A percentile compares a stretch with the other conserved stretches of the same genome.
Conservation (phyloP, 345 rosid species). For the Turnera subulata region DNA sequence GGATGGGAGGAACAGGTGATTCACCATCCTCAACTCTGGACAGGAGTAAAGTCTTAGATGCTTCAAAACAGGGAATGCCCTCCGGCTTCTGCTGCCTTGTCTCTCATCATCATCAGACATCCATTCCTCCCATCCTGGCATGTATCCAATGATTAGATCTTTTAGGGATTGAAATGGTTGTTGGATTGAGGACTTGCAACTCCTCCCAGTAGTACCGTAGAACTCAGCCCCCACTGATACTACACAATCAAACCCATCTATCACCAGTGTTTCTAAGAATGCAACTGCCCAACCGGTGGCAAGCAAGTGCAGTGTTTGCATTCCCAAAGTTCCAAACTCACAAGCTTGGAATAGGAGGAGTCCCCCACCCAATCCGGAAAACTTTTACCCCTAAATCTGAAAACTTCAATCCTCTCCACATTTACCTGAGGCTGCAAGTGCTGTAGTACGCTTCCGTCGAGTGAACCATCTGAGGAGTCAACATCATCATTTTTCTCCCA, state of each 20-base stretch:
- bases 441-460: neutral
- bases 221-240: neutral
- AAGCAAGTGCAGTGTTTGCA: slow-evolving; percentile 4
- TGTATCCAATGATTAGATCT: neutral
- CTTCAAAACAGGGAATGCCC: slow-evolving; percentile 3
- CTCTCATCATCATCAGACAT: neutral
- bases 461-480: neutral
- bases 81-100: too few species aligned
- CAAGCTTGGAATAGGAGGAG: neutral
- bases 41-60: slow-evolving; percentile 5
- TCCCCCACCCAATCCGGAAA: slow-evolving; percentile 9
- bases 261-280: neutral
- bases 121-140: slow-evolving; percentile 7
- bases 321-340: neutral
- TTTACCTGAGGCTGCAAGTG: neutral
- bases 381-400: slow-evolving; percentile 2
- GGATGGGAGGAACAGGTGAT: too few species aligned
- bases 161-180: neutral
- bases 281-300: slow-evolving; percentile 16
- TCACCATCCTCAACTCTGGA: slow-evolving; percentile 8
- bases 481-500: neutral
- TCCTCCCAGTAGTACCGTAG: too few species aligned
- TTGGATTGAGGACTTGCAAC: neutral
- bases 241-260: neutral
- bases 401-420: neutral